Evolutionary conservation across 2,329 filamentous ascomycete species (phyloP), one percentile per base, ranked within the genome.

Genomic region (Fusarium xylarioides): DNA sequence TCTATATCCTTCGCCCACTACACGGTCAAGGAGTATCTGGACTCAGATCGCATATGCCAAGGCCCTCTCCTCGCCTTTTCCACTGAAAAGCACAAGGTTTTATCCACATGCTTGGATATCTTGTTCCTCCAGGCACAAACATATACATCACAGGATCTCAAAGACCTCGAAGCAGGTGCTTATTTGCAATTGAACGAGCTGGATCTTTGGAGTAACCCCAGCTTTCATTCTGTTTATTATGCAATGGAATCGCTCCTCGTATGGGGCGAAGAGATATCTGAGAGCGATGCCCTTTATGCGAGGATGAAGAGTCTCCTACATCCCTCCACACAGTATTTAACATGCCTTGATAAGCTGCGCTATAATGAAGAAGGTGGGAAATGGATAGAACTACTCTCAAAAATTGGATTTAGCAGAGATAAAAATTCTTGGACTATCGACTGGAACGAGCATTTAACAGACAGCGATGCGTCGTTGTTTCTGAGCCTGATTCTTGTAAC

Each of bases 171-270:
- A n/a, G n/a, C n/a, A n/a, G n/a, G n/a, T n/a, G n/a, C n/a, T n/a
- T n/a, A n/a, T n/a, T n/a, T n/a, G n/a, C n/a, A n/a, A n/a, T n/a
- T n/a, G n/a, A n/a, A n/a, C n/a, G n/a, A n/a, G n/a, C n/a, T n/a
- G n/a, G n/a, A 21, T 4, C 1, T n/a, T 4, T 47, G 28, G 46
- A 5, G 2, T 0, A 6, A 30, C 26, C 0, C 16, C 1, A n/a
- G 3, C 0, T 9, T 3, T 2, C 19, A 49, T 7, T 11, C 28
- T 8, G 3, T n/a, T 49, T 18, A 1, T 12, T 4, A 30, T n/a
- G 3, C 8, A 12, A 16, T 16, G 0, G 3, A 12, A 0, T 44
- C 7, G 0, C 42, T 7, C 3, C 1, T 5, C 0, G 0, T 2
- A 11, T 49, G 46, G 46, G 10, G 1, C 0, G 0, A 30, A 18